phyloP scores from a whole-genome alignment of 2,329 filamentous ascomycete genomes.

The Sclerotinia subarctica region DNA sequence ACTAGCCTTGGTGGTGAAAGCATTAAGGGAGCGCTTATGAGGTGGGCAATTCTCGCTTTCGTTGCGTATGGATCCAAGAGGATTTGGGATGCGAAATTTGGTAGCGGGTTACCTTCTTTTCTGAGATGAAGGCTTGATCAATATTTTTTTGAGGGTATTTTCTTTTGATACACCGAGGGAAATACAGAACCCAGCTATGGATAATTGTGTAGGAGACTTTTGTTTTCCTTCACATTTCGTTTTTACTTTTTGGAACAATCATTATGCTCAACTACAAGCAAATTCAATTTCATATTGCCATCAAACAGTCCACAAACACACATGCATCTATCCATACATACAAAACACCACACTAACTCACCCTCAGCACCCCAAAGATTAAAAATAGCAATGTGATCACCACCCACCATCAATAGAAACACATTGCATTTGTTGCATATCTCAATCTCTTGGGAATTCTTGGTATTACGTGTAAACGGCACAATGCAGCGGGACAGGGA shows the following conservation, averaged over 20 bases:
- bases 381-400: conserved; percentile 1
- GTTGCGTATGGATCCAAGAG: conserved; percentile 17
- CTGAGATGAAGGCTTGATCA: conserved; percentile 13
- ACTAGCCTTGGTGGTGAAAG: conserved; percentile 51
- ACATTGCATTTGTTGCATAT: conserved; percentile 7
- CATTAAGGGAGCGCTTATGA: conserved; percentile 29
- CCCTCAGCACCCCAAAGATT: background rate
- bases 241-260: background rate
- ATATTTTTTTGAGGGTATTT: too few species aligned
- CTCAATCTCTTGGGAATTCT: conserved; percentile 16
- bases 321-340: too few species aligned
- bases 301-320: background rate
- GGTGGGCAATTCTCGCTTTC: conserved; percentile 20
- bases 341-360: background rate
- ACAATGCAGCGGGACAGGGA: background rate
- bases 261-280: background rate
- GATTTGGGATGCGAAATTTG: conserved; percentile 7
- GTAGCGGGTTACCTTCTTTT: conserved; percentile 19
- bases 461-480: conserved; percentile 12
- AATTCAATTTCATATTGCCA: background rate
- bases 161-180: too few species aligned
- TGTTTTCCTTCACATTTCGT: background rate
- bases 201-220: background rate
- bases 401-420: background rate
- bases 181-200: too few species aligned